Conservation (phyloP, 768 basidiomycete genomes). For the Serendipita sp. region DNA sequence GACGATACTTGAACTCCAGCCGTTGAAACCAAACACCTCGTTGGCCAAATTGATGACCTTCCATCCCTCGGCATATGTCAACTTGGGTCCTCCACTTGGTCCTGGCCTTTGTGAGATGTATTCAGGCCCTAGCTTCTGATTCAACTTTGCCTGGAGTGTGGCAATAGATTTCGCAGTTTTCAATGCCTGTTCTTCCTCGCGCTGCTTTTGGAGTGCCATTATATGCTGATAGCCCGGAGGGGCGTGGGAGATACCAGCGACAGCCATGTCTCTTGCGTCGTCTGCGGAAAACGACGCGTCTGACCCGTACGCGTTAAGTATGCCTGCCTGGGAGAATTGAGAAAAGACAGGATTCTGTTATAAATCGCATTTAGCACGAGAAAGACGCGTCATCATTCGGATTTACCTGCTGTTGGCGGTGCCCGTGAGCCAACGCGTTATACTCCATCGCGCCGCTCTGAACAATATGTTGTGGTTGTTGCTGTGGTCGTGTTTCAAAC, state of each 20-base stretch:
- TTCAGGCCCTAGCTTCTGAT: slow-evolving; percentile 86
- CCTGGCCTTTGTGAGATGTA: slow-evolving; percentile 80
- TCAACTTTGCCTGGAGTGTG: slow-evolving; percentile 60
- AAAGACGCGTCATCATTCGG: neutral
- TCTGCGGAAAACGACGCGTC: neutral
- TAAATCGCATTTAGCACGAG: neutral
- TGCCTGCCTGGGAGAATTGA: neutral
- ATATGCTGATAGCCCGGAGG: neutral
- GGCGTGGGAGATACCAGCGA: neutral
- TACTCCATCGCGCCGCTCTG: slow-evolving; percentile 2
- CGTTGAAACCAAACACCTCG: slow-evolving; percentile 96
- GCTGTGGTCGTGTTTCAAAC: neutral
- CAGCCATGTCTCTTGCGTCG: neutral
- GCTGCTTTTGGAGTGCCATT: neutral
- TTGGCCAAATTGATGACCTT: slow-evolving; percentile 96
- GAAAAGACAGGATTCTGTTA: neutral
- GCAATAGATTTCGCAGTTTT: slow-evolving; percentile 46
- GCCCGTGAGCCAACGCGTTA: neutral
- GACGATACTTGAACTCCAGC: slow-evolving; percentile 74
- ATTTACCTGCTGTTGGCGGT: neutral
- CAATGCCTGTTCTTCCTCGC: neutral
- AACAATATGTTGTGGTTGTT: neutral
- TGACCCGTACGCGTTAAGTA: neutral
- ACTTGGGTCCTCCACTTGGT: slow-evolving; percentile 68
- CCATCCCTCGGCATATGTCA: slow-evolving; percentile 96